These are phyloP conservation scores for Nothophoma quercina DNA, from an alignment of 2,329 filamentous ascomycete species.

Conservation along the genomic window DNA sequence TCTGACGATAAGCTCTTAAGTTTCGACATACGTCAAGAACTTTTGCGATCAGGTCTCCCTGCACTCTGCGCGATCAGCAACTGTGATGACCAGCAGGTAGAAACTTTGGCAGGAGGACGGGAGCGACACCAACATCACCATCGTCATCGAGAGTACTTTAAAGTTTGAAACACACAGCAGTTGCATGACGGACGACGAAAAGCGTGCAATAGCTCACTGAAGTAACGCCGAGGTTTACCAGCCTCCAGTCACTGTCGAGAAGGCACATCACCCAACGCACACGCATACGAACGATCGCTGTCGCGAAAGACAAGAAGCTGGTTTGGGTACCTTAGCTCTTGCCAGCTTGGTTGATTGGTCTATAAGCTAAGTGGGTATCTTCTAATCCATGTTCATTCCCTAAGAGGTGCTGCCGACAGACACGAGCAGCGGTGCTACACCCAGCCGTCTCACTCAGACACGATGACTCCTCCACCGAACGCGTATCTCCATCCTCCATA, in stretches of 20 bases:
- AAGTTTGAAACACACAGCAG: background rate
- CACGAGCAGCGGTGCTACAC: background rate
- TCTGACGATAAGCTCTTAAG: background rate
- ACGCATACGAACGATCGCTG: background rate
- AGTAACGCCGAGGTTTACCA: background rate
- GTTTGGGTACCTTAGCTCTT: background rate
- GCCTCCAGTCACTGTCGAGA: background rate
- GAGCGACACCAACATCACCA: background rate
- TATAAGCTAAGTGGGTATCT: conserved; percentile 5
- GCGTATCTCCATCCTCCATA: conserved; percentile 28
- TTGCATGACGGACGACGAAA: background rate
- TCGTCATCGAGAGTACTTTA: background rate
- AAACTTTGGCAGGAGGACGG: background rate
- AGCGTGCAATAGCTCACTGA: background rate
- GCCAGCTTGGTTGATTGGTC: background rate
- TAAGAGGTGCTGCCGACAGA: background rate
- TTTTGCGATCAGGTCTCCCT: background rate
- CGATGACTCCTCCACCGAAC: conserved; percentile 44
- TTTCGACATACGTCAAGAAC: background rate
- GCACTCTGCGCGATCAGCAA: background rate
- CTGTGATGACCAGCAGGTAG: background rate
- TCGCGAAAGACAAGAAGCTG: background rate
- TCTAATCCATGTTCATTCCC: background rate
- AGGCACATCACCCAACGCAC: background rate
- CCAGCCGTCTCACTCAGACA: conserved; percentile 17